phyloP scores from a whole-genome alignment of 129 eudicot genomes.

The Tagetes erecta region DNA sequence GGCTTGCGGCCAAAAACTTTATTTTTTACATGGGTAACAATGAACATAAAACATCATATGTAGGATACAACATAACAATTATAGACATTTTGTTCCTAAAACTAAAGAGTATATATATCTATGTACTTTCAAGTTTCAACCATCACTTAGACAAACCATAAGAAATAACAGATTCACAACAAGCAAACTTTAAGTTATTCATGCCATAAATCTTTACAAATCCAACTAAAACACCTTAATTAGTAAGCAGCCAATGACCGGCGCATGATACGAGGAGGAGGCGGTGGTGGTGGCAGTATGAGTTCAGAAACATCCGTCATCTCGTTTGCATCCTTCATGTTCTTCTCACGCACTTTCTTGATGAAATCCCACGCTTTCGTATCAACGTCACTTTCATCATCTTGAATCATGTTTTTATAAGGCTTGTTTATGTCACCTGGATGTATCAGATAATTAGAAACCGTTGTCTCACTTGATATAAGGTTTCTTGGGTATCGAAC shows the following conservation, averaged over 20 bases:
- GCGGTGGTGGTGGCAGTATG: constrained; percentile 52
- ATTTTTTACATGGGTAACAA: too few species aligned
- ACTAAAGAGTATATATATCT: too few species aligned
- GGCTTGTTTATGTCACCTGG: constrained; percentile 28
- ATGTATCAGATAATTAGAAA: constrained; percentile 27
- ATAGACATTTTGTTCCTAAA: too few species aligned
- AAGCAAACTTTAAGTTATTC: too few species aligned
- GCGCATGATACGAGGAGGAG: constrained; percentile 35
- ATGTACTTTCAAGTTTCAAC: too few species aligned
- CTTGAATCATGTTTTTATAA: constrained; percentile 17
- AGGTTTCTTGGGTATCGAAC: constrained; percentile 37
- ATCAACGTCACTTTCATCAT: constrained; percentile 39
- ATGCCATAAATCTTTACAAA: too few species aligned
- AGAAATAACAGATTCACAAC: too few species aligned
- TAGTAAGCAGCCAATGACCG: constrained; percentile 16
- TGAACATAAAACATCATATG: too few species aligned
- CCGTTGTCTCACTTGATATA: constrained; percentile 33
- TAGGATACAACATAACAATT: too few species aligned
- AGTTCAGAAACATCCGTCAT: constrained; percentile 22
- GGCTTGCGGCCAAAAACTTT: too few species aligned
- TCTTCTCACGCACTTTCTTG: constrained; percentile 45
- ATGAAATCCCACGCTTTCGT: constrained; percentile 43
- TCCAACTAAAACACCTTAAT: background rate
- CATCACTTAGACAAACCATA: too few species aligned
- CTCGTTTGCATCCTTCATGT: constrained; percentile 31